These are phyloP conservation scores for Xanthoceras sorbifolium DNA, from an alignment of 345 rosid genomes.

Conservation along the genomic window DNA sequence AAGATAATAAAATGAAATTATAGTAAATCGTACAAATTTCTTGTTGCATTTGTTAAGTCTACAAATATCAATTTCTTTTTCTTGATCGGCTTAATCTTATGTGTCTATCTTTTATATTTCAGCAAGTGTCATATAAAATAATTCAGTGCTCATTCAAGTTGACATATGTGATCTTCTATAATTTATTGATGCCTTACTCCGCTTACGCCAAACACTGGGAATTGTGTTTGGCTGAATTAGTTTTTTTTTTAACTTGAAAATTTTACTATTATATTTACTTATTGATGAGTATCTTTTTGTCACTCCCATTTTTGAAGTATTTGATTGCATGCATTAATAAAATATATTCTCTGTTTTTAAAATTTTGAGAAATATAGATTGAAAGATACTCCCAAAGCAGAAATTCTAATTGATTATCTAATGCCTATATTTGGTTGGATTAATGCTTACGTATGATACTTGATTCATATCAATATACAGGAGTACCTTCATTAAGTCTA, in stretches of 20 bases:
- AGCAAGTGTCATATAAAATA: background rate
- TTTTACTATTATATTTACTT: background rate
- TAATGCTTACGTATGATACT: background rate
- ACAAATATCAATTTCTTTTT: background rate
- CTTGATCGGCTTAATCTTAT: background rate
- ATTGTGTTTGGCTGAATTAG: background rate
- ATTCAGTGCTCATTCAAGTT: background rate
- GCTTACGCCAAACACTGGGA: background rate
- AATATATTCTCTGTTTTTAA: background rate
- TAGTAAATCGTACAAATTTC: too few relatives aligned
- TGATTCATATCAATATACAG: too few relatives aligned
- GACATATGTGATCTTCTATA: background rate
- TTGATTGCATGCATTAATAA: background rate
- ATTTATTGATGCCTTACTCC: background rate
- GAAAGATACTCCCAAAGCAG: background rate
- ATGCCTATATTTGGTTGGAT: background rate
- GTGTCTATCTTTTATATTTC: background rate
- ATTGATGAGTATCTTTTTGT: background rate
- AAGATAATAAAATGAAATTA: too few relatives aligned
- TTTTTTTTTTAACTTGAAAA: background rate
- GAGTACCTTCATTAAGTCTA: background rate
- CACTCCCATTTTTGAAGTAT: background rate
- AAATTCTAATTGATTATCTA: background rate
- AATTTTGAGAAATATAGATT: background rate
- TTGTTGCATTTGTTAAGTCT: too few relatives aligned